Percentiles rank a stretch among this genome's conserved stretches.
Conservation (phyloP, 2,329 filamentous ascomycete species). For the Decorospora gaudefroyi region DNA sequence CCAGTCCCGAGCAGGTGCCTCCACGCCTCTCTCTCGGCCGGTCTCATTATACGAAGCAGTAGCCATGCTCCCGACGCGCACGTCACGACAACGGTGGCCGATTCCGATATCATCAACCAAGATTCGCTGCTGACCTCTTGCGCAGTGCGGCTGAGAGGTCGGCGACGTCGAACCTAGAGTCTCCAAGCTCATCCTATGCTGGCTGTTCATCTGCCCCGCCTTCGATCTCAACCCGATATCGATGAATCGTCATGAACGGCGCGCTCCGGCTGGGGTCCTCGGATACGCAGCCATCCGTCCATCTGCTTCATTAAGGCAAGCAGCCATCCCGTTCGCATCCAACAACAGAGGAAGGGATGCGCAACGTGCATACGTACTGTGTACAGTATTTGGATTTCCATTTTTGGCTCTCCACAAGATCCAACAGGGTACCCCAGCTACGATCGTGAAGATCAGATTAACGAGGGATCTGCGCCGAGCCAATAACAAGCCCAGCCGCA, state of each 20-base stretch:
- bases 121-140: constrained; percentile 15
- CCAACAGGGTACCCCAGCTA: constrained; percentile 31
- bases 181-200: constrained; percentile 20
- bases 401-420: constrained; percentile 6
- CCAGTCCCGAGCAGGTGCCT: constrained; percentile 25
- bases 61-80: constrained; percentile 21
- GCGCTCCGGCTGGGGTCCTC: constrained; percentile 27
- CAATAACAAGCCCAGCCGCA: constrained; percentile 31
- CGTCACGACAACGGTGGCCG: constrained; percentile 37
- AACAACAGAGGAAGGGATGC: constrained; percentile 3
- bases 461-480: constrained; percentile 39
- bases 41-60: constrained; percentile 7
- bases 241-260: constrained; percentile 13
- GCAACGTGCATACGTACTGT: constrained; percentile 1
- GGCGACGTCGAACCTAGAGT: constrained; percentile 33
- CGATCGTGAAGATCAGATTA: constrained; percentile 45
- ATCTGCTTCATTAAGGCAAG: constrained; percentile 3
- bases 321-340: background rate
- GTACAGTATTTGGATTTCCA: constrained; percentile 13
- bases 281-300: constrained; percentile 9
- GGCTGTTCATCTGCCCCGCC: constrained; percentile 23
- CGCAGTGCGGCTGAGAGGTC: constrained; percentile 34
- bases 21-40: constrained; percentile 10
- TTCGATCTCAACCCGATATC: constrained; percentile 18
- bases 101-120: constrained; percentile 20